A percentile compares a stretch with the other conserved stretches of the same genome.
Conservation (phyloP, 2,329 filamentous ascomycete species). For the Trichoderma sp. region DNA sequence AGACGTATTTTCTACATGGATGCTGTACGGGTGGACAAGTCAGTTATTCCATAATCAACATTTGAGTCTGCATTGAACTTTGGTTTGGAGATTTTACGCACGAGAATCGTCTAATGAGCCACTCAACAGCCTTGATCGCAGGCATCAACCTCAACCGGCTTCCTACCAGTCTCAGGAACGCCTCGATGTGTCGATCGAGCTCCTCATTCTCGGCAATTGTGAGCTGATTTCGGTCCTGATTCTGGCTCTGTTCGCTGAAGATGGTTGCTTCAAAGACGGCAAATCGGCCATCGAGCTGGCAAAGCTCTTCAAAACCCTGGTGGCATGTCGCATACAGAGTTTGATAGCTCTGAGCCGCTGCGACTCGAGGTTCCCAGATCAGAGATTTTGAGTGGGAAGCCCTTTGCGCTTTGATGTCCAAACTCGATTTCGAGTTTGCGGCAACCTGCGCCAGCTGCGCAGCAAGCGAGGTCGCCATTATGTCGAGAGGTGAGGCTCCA, state of each 20-base stretch:
- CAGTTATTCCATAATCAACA: not conserved
- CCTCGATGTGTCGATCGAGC: slow-evolving; percentile 75
- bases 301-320: slow-evolving; percentile 90
- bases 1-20: slow-evolving; percentile 88
- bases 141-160: slow-evolving; percentile 80
- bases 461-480: slow-evolving; percentile 84
- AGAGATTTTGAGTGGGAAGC: slow-evolving; percentile 90
- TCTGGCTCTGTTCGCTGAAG: slow-evolving; percentile 92
- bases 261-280: slow-evolving; percentile 73
- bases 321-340: slow-evolving; percentile 83
- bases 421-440: slow-evolving; percentile 83
- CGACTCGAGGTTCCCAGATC: slow-evolving; percentile 85
- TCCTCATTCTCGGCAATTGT: slow-evolving; percentile 79
- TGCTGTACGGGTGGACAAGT: slow-evolving; percentile 52
- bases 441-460: slow-evolving; percentile 93
- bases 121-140: slow-evolving; percentile 89
- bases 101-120: slow-evolving; percentile 90
- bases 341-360: slow-evolving; percentile 87
- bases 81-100: slow-evolving; percentile 46
- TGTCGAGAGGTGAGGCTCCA: slow-evolving; percentile 34
- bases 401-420: slow-evolving; percentile 92
- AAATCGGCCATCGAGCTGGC: slow-evolving; percentile 82
- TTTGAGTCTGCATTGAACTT: not conserved
- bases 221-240: slow-evolving; percentile 85
- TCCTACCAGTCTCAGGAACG: slow-evolving; percentile 80